These are phyloP conservation scores for Phytophthora litchii DNA, from an alignment of 352 stramenopile genomes.

Conservation along the genomic window DNA sequence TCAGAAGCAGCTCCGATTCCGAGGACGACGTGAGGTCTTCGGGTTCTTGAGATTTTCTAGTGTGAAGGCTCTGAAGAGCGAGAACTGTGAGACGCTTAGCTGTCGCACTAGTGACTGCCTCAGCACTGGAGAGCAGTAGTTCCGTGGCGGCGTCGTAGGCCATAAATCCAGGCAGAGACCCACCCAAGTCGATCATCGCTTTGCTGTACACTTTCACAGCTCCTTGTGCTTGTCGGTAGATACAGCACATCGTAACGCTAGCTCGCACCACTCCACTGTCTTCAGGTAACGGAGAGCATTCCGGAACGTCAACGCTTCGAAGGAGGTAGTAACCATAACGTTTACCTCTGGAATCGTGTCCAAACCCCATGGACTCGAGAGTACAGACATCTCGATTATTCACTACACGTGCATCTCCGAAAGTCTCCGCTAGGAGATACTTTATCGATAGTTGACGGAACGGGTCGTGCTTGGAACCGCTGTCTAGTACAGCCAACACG, in stretches of 20 bases:
- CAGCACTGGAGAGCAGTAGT: constrained; percentile 45
- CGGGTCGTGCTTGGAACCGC: constrained; percentile 49
- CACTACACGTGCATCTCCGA: constrained; percentile 48
- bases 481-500: constrained; percentile 52
- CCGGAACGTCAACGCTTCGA: constrained; percentile 52
- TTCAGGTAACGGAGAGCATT: constrained; percentile 53
- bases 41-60: constrained; percentile 13
- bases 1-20: constrained; percentile 24
- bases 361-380: constrained; percentile 60
- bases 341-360: constrained; percentile 36
- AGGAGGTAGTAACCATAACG: constrained; percentile 64
- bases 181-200: constrained; percentile 56
- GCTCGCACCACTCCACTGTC: constrained; percentile 52
- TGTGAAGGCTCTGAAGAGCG: constrained; percentile 7
- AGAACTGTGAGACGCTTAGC: constrained; percentile 54
- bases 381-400: constrained; percentile 55
- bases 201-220: constrained; percentile 64
- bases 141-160: constrained; percentile 49
- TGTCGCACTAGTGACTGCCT: constrained; percentile 44
- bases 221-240: constrained; percentile 59
- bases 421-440: constrained; percentile 52
- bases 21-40: constrained; percentile 28
- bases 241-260: constrained; percentile 63
- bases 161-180: constrained; percentile 51
- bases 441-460: constrained; percentile 67